Percentiles rank a stretch among this genome's conserved stretches.
phyloP scores from a whole-genome alignment of 306 rosid genomes.

The Begonia peltatifolia region DNA sequence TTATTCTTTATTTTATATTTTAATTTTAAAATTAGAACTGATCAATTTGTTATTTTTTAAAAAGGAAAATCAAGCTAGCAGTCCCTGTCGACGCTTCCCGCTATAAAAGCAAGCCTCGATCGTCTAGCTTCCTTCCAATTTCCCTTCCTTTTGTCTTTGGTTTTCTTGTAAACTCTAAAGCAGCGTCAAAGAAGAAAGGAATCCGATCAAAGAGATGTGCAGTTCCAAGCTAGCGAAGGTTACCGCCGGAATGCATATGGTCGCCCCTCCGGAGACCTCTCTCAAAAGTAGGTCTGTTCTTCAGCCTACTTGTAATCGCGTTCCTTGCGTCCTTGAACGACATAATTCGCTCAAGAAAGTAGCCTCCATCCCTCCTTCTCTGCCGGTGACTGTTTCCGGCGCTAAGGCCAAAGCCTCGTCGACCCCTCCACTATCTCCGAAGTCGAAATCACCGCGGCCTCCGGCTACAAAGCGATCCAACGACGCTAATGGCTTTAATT shows the following conservation, averaged over 20 bases:
- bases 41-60: too few species aligned
- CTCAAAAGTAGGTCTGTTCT: slow-evolving; percentile 74
- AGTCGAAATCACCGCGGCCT: slow-evolving; percentile 65
- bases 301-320: slow-evolving; percentile 75
- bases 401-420: slow-evolving; percentile 24
- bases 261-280: slow-evolving; percentile 19
- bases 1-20: too few species aligned
- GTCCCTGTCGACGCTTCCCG: too few species aligned
- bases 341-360: slow-evolving; percentile 50
- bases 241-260: background rate
- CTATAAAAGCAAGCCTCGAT: too few species aligned
- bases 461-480: slow-evolving; percentile 57
- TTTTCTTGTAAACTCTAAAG: background rate
- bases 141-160: too few species aligned
- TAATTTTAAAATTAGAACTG: too few species aligned
- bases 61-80: too few species aligned
- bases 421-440: slow-evolving; percentile 13
- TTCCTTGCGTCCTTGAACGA: slow-evolving; percentile 47
- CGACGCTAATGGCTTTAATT: slow-evolving; percentile 39
- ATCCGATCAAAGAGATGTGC: slow-evolving; percentile 33
- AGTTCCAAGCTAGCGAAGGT: slow-evolving; percentile 47
- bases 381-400: slow-evolving; percentile 15
- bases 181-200: background rate
- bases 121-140: too few species aligned
- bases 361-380: slow-evolving; percentile 23